phyloP scores from a whole-genome alignment of 2,329 filamentous ascomycete species.

The Trichoderma citrinoviride region DNA sequence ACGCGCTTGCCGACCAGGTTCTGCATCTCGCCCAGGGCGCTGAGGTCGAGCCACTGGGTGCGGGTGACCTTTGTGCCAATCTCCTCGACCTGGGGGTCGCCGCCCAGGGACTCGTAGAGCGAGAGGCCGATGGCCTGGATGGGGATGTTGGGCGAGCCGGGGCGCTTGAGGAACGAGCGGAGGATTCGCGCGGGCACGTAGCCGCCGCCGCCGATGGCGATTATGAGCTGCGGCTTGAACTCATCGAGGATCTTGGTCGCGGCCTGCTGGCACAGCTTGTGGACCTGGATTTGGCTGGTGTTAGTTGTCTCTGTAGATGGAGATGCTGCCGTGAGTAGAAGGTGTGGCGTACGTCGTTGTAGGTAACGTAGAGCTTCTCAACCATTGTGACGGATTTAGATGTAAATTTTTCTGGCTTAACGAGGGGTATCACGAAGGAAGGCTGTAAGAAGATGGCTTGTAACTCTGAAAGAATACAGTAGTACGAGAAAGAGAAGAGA shows the following conservation, averaged over 20 bases:
- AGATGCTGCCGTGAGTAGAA: neutral
- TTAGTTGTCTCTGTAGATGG: neutral
- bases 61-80: slow-evolving; percentile 93
- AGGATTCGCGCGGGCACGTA: slow-evolving; percentile 97
- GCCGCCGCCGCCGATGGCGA: slow-evolving; percentile 95
- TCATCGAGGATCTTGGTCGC: slow-evolving; percentile 77
- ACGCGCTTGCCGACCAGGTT: slow-evolving; percentile 89
- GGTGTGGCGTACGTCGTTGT: slow-evolving; percentile 72
- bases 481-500: slow-evolving; percentile 9
- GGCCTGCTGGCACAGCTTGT: slow-evolving; percentile 91
- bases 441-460: neutral
- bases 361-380: slow-evolving; percentile 85
- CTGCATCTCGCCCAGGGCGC: slow-evolving; percentile 75
- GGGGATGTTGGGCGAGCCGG: slow-evolving; percentile 87
- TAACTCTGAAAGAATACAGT: neutral
- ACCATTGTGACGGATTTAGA: slow-evolving; percentile 57
- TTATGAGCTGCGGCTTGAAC: slow-evolving; percentile 93
- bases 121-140: slow-evolving; percentile 99
- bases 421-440: slow-evolving; percentile 22
- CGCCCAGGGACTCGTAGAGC: slow-evolving; percentile 82
- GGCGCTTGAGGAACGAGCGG: slow-evolving; percentile 91
- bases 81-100: slow-evolving; percentile 57
- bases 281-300: slow-evolving; percentile 61
- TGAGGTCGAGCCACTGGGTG: slow-evolving; percentile 96
- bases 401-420: neutral